Evolutionary conservation across 805 yeast genomes (phyloP).

Genomic region (Ogataea corticis): DNA sequence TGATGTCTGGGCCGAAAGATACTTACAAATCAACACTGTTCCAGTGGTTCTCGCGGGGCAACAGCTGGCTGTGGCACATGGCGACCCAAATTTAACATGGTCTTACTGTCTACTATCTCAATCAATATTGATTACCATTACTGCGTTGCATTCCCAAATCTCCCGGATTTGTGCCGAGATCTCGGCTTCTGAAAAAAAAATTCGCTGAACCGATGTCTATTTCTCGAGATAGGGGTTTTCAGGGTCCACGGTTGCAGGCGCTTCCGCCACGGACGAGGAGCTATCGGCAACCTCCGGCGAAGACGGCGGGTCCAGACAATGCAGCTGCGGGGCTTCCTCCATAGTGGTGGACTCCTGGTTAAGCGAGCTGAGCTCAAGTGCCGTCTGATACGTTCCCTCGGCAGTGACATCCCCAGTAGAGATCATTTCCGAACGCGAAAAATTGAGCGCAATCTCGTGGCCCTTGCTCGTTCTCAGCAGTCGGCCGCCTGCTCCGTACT

Average conservation of each 20-base stretch:
- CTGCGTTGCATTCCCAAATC: too few species aligned
- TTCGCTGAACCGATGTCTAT: not conserved
- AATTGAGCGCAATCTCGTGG: constrained; percentile 27
- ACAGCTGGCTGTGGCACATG: too few species aligned
- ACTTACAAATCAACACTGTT: too few species aligned
- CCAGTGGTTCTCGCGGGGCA: too few species aligned
- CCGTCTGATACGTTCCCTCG: constrained; percentile 24
- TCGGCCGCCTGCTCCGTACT: constrained; percentile 41
- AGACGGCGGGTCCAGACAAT: constrained; percentile 5
- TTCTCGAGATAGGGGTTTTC: constrained; percentile 2
- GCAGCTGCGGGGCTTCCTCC: constrained; percentile 20
- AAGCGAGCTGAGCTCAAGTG: constrained; percentile 16
- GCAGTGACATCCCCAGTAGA: constrained; percentile 20
- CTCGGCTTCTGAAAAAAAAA: too few species aligned
- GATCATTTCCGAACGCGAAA: constrained; percentile 27
- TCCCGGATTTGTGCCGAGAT: too few species aligned
- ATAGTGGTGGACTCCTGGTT: constrained; percentile 22
- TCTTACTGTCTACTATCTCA: too few species aligned
- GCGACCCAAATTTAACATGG: too few species aligned
- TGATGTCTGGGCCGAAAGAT: too few species aligned
- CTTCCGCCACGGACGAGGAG: not conserved
- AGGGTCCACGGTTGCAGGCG: constrained; percentile 9
- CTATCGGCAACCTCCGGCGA: not conserved
- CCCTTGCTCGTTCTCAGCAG: constrained; percentile 32
- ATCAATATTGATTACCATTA: too few species aligned